phyloP scores from a whole-genome alignment of 768 basidiomycete species.

The Panaeolus cyanescens region DNA sequence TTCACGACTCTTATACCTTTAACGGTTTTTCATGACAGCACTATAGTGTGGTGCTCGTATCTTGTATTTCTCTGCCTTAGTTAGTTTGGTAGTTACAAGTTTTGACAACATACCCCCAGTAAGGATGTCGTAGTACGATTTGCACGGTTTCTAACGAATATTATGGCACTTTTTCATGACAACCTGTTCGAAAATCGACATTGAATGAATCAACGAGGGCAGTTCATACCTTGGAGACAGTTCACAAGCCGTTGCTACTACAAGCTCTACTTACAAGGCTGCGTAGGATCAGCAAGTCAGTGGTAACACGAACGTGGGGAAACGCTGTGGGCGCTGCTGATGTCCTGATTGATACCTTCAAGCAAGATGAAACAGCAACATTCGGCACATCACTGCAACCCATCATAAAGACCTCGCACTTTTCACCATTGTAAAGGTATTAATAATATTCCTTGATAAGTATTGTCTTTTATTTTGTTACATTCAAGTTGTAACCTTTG shows the following conservation, averaged over 20 bases:
- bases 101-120: background rate
- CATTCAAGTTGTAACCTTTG: no score
- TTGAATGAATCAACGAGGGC: background rate
- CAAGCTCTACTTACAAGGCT: no score
- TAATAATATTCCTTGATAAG: no score
- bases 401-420: no score
- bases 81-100: background rate
- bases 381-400: no score
- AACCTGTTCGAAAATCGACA: background rate
- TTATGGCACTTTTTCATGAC: background rate
- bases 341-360: background rate
- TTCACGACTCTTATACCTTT: background rate
- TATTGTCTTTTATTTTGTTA: no score
- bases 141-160: background rate
- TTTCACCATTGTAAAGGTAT: no score
- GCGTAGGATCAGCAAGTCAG: no score
- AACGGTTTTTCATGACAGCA: background rate
- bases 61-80: background rate
- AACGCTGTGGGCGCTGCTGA: background rate
- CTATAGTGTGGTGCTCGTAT: background rate
- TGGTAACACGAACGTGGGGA: constrained; percentile 1
- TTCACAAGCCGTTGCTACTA: background rate
- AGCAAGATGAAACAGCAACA: background rate
- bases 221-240: background rate
- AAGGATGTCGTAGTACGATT: background rate